phyloP scores from a whole-genome alignment of 441 rosid genomes.

The Populus hybrid region DNA sequence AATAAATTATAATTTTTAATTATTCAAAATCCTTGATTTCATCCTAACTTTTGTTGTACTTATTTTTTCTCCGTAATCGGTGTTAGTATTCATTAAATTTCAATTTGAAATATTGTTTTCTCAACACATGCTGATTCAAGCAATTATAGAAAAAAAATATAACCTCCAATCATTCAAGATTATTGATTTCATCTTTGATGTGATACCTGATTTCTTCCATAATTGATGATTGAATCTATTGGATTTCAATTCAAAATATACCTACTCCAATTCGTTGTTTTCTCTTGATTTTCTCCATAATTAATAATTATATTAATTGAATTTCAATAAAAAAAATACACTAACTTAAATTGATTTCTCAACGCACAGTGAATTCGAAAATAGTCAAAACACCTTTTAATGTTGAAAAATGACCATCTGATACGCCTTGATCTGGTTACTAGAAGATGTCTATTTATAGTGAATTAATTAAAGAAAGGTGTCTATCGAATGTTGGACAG shows the following conservation, averaged over 20 bases:
- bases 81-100: not conserved
- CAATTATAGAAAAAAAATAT: not conserved
- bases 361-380: not conserved
- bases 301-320: too few species aligned
- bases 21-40: not conserved
- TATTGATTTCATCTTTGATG: too few species aligned
- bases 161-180: not conserved
- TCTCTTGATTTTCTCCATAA: not conserved
- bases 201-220: not conserved
- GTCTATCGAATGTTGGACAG: not conserved
- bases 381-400: not conserved
- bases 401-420: not conserved
- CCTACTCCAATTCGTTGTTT: too few species aligned
- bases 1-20: too few species aligned
- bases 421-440: too few species aligned
- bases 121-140: not conserved
- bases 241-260: too few species aligned
- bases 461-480: too few species aligned
- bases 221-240: not conserved
- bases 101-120: not conserved
- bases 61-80: not conserved
- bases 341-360: too few species aligned
- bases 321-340: too few species aligned
- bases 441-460: not conserved
- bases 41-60: too few species aligned